Evolutionary conservation across 257 asterid genomes (phyloP), one percentile per base, ranked within the genome.

Genomic region (Solanum pennellii): DNA sequence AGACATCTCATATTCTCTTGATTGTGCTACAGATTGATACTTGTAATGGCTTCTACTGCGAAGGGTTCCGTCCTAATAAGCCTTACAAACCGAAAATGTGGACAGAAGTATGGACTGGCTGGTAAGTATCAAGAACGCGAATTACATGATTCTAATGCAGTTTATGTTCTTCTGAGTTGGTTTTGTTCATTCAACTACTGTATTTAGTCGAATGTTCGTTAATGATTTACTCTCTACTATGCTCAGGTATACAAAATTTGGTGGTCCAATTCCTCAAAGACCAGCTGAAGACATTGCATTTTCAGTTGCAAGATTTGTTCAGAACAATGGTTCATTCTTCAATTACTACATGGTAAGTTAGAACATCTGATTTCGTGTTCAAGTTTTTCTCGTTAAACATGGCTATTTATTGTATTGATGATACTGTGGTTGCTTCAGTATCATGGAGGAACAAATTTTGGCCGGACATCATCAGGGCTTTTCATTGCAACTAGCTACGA

Each of bases 21-120:
- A 44, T 42, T 37, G 47, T 84, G 8, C 83, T 86, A 74, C 95
- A 96, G 99, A 94, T 95, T 45, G 98, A 96, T 89, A 88, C 96
- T 21, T 96, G 99, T 90, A 96, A 96, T 86, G 99, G 98, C 18
- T 96, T 94, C 93, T 96, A 96, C 90, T 96, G 98, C 20, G 95
- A 96, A 88, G 94, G 94, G 31, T 96, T 90, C 85, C 90, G 62
- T 56, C 99, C 99, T 2, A 94, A 93, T 87, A 95, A 85, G 82
- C 98, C 99, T 16, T 87, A 92, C 86, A 96, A 94, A 25, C 99
- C 99, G 5, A 96, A 96, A 88, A 96, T 96, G 99, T 96, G 95
- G 91, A 96, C 98, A 7, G 99, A 96, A 93, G 92, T 85, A 76
- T 96, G 98, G 99, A 94, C 95, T 83, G 98, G 98, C 90, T 96